These are phyloP conservation scores for Moesziomyces globuligerus DNA, from an alignment of 1,284 basidiomycete genomes.

Conservation along the genomic window DNA sequence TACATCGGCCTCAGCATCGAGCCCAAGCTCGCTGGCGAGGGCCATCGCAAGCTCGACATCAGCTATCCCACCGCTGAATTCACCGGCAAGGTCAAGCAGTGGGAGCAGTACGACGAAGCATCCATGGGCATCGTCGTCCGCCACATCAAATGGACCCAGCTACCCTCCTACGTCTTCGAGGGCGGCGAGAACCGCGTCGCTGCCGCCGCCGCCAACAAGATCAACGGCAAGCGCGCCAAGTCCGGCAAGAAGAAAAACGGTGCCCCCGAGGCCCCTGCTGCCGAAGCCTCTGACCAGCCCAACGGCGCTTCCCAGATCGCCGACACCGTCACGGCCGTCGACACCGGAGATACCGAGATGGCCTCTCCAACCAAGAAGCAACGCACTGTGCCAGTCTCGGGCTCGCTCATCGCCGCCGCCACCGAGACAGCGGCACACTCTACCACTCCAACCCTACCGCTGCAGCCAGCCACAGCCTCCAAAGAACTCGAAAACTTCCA, in stretches of 20 bases:
- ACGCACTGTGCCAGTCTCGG: constrained; percentile 11
- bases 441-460: constrained; percentile 35
- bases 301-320: constrained; percentile 12
- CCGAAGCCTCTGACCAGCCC: background rate
- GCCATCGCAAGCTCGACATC: constrained; percentile 83
- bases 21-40: constrained; percentile 75
- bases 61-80: constrained; percentile 97
- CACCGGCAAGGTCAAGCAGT: constrained; percentile 90
- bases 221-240: constrained; percentile 81
- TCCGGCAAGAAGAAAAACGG: constrained; percentile 72
- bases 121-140: constrained; percentile 94
- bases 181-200: constrained; percentile 69
- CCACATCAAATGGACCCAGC: constrained; percentile 87
- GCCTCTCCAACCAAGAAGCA: constrained; percentile 49
- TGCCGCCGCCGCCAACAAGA: constrained; percentile 74
- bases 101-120: constrained; percentile 93
- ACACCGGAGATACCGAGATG: constrained; percentile 34
- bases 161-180: constrained; percentile 84
- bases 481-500: constrained; percentile 51
- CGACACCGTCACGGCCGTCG: constrained; percentile 18
- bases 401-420: background rate
- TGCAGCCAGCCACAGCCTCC: constrained; percentile 41
- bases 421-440: background rate
- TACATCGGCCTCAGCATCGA: constrained; percentile 95
- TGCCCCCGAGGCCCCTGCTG: constrained; percentile 4